Evolutionary conservation across 208 protist genomes (phyloP).

Genomic region (Leishmania turanica): DNA sequence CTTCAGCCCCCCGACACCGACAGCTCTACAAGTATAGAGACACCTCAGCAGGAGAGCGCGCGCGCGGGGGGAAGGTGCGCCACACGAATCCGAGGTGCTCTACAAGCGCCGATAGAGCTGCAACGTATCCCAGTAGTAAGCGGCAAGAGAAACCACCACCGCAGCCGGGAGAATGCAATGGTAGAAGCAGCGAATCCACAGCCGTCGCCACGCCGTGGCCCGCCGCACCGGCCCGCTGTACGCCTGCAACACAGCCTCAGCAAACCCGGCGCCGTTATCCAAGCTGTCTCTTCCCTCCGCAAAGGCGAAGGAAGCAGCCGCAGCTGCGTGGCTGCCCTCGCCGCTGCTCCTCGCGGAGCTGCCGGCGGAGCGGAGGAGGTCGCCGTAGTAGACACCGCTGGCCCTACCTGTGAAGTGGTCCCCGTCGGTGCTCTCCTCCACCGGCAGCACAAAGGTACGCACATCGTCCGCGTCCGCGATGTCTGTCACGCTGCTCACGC

Average conservation of each 20-base stretch:
- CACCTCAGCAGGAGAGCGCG: background rate
- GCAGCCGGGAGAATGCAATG: conserved; percentile 9
- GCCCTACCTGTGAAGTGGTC: conserved; percentile 45
- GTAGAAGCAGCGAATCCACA: conserved; percentile 27
- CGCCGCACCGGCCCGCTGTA: conserved; percentile 10
- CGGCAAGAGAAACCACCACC: background rate
- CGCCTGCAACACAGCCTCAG: background rate
- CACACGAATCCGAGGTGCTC: background rate
- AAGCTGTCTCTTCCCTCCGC: background rate
- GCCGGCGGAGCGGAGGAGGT: conserved; percentile 27
- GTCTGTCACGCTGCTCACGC: background rate
- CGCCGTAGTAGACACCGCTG: conserved; percentile 66
- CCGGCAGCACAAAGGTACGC: conserved; percentile 16
- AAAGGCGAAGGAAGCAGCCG: too few relatives aligned
- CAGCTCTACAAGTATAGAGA: background rate
- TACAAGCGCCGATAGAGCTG: background rate
- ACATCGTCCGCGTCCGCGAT: background rate
- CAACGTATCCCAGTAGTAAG: background rate
- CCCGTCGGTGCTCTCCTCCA: conserved; percentile 17
- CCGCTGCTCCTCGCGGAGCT: background rate
- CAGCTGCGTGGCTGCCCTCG: background rate
- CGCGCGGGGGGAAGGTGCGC: background rate
- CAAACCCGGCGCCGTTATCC: background rate
- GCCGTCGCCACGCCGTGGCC: conserved; percentile 6
- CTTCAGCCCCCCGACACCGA: background rate